Conservation (phyloP, 2,329 filamentous ascomycete species). For the Cytospora leucostoma region DNA sequence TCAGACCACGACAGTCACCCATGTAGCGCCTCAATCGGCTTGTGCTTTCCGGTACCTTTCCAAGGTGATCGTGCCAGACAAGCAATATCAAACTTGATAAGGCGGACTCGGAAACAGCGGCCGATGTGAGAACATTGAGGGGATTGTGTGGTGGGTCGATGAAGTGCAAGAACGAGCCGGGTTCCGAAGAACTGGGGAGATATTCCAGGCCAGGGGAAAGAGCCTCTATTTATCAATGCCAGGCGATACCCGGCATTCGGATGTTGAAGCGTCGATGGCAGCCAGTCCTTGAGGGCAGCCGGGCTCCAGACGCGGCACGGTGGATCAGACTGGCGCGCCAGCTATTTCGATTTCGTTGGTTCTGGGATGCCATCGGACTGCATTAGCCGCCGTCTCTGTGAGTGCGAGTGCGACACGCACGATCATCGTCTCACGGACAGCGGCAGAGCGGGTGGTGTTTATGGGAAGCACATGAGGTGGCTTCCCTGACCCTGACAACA, state of each 20-base stretch:
- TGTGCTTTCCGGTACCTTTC: background rate
- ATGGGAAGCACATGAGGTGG: background rate
- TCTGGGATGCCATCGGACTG: constrained; percentile 8
- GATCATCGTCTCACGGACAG: background rate
- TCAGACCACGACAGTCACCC: constrained; percentile 14
- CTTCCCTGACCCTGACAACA: background rate
- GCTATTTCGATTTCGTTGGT: constrained; percentile 5
- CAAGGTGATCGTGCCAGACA: background rate
- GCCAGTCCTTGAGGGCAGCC: constrained; percentile 11
- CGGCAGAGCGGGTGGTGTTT: background rate
- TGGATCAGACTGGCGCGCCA: constrained; percentile 4
- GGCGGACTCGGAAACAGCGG: background rate
- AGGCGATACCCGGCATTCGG: background rate
- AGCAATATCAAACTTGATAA: background rate
- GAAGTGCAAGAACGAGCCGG: constrained; percentile 8
- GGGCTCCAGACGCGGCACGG: constrained; percentile 13
- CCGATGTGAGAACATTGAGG: constrained; percentile 5
- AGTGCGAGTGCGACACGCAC: background rate
- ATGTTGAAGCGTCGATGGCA: constrained; percentile 5
- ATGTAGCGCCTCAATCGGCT: background rate
- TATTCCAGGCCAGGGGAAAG: constrained; percentile 11
- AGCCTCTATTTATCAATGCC: background rate
- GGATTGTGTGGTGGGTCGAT: constrained; percentile 12
- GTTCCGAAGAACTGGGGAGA: background rate
- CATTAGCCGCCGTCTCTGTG: constrained; percentile 9